Evolutionary conservation across 2,329 filamentous ascomycete genomes (phyloP), one percentile per base, ranked within the genome.

Genomic region (Fusarium penzigii): DNA sequence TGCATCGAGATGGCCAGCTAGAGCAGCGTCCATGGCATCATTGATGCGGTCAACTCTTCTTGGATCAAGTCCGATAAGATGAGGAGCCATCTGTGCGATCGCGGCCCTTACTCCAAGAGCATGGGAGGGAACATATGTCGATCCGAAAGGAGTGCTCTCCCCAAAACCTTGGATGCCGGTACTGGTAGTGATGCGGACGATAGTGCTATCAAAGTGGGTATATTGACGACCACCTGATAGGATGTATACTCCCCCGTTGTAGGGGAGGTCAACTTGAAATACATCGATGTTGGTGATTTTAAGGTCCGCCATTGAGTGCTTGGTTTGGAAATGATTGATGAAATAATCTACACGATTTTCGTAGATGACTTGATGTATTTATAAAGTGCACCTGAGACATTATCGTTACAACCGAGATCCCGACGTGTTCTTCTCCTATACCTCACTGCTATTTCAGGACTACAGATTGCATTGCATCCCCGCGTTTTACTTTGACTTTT

Each of bases 291-390:
- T 55, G 11, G 46, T 48, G 34, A 61, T 61, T 39, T 60, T 51
- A 38, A 59, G 54, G 2, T 56, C 54, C 11, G 51, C 42, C 57
- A 61, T 59, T n/a, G n/a, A n/a, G n/a, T n/a, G n/a, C 73, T 3
- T 69, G 48, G 9, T n/a, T 9, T 16, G 45, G 9, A 14, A 25
- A 36, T 38, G 14, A 29, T 16, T 14, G 12, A 17, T 42, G n/a
- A n/a, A 32, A n/a, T n/a, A n/a, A n/a, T n/a, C n/a, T n/a, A n/a
- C n/a, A n/a, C n/a, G n/a, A n/a, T n/a, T n/a, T n/a, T n/a, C n/a
- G n/a, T n/a, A n/a, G n/a, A n/a, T n/a, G n/a, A n/a, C n/a, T n/a
- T n/a, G n/a, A n/a, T n/a, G n/a, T n/a, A n/a, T n/a, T n/a, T n/a
- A n/a, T n/a, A n/a, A n/a, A n/a, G n/a, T n/a, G n/a, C n/a, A n/a